phyloP scores from a whole-genome alignment of 306 rosid genomes.

The Carpinus fangiana region DNA sequence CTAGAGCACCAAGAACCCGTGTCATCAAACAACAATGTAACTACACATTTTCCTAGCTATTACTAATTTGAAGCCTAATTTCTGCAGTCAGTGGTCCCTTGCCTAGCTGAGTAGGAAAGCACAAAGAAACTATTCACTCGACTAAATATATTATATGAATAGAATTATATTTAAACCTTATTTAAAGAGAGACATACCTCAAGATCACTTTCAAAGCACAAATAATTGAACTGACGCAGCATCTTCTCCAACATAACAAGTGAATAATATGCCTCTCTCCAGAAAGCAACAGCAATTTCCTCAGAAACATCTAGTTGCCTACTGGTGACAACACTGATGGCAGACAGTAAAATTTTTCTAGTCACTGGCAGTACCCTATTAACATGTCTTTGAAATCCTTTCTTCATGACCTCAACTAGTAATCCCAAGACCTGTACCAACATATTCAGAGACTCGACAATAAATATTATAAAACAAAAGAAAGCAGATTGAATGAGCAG shows the following conservation, averaged over 20 bases:
- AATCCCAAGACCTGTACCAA: conserved; percentile 74
- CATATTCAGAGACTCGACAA: conserved; percentile 18
- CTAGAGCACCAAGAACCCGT: not conserved
- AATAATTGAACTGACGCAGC: conserved; percentile 53
- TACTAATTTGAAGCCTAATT: not conserved
- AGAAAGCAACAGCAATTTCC: conserved; percentile 54
- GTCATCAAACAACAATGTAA: not conserved
- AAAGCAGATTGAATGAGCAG: not conserved
- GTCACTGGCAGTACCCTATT: conserved; percentile 55
- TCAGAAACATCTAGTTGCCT: conserved; percentile 37
- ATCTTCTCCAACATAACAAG: conserved; percentile 86
- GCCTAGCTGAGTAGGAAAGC: not conserved
- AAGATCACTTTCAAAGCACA: conserved; percentile 59
- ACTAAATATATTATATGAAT: not conserved
- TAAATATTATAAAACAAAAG: conserved; percentile 10
- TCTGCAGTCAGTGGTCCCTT: not conserved
- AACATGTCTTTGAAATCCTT: conserved; percentile 52
- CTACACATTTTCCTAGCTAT: not conserved
- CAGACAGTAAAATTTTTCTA: conserved; percentile 48
- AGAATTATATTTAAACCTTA: too few relatives aligned
- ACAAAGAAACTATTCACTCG: not conserved
- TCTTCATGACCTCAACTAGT: conserved; percentile 66
- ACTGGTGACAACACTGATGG: conserved; percentile 40
- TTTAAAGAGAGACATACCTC: conserved; percentile 46
- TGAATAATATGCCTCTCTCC: conserved; percentile 90